Percentiles rank a stretch among this genome's conserved stretches.
phyloP scores from a whole-genome alignment of 352 stramenopile species.

The Pythium phragmitis region DNA sequence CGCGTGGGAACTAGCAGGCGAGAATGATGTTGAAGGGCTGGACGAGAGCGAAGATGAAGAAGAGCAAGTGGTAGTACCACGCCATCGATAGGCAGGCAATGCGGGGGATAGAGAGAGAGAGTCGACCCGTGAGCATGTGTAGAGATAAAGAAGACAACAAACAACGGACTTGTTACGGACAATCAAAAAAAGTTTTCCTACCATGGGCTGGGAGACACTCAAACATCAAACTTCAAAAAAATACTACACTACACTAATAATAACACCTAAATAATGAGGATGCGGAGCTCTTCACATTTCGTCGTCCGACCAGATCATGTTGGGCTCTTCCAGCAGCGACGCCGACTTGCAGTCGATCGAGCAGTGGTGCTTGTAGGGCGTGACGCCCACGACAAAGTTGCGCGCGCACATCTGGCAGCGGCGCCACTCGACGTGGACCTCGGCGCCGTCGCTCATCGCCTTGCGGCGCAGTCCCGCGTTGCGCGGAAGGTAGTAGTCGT shows the following conservation, averaged over 20 bases:
- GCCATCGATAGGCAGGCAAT: background rate
- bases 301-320: slow-evolving; percentile 11
- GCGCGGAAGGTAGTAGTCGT: background rate
- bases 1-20: slow-evolving; percentile 3
- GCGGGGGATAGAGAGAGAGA: too few relatives aligned
- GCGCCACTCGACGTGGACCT: slow-evolving; percentile 31
- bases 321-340: slow-evolving; percentile 41
- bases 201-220: background rate
- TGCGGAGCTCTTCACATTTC: background rate
- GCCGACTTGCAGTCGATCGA: slow-evolving; percentile 81
- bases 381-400: slow-evolving; percentile 53
- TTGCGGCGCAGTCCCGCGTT: slow-evolving; percentile 34
- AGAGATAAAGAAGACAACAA: too few relatives aligned
- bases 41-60: slow-evolving; percentile 19
- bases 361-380: slow-evolving; percentile 58
- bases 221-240: background rate
- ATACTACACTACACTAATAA: background rate
- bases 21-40: slow-evolving; percentile 12
- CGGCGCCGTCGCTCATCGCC: slow-evolving; percentile 46
- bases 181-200: background rate
- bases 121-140: too few relatives aligned
- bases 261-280: background rate
- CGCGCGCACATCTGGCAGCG: slow-evolving; percentile 61
- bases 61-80: background rate
- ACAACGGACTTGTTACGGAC: background rate